Conservation (phyloP, 192 early-diverging fungal species). For the Dissophora ornata region DNA sequence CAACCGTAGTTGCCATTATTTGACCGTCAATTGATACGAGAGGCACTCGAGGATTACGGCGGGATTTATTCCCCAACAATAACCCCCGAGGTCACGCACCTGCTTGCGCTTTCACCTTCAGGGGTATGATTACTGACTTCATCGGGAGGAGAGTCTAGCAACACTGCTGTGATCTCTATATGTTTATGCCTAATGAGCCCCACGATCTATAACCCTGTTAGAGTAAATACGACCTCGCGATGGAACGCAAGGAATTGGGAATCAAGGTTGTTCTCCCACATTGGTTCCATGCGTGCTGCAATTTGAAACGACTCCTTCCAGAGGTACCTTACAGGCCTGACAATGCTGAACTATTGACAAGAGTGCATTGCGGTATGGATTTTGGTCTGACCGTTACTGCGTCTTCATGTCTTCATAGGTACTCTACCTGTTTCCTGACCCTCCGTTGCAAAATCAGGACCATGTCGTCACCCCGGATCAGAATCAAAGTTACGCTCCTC, state of each 20-base stretch:
- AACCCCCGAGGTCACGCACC: constrained; percentile 15
- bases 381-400: too few species aligned
- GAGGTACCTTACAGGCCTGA: constrained; percentile 58
- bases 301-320: constrained; percentile 60
- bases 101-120: constrained; percentile 23
- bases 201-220: neutral
- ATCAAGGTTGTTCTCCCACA: constrained; percentile 75
- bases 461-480: too few species aligned
- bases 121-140: too few species aligned
- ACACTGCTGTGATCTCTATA: neutral
- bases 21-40: constrained; percentile 29
- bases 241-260: constrained; percentile 57
- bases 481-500: constrained; percentile 8
- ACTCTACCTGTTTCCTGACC: constrained; percentile 48
- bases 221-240: constrained; percentile 61
- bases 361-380: too few species aligned
- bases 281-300: constrained; percentile 78
- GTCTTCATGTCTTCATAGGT: constrained; percentile 25
- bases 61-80: constrained; percentile 8
- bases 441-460: constrained; percentile 25
- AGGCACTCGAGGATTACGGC: constrained; percentile 29
- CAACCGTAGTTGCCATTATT: constrained; percentile 29
- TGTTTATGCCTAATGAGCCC: too few species aligned
- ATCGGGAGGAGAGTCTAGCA: neutral
- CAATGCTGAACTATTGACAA: too few species aligned